Percentiles rank a stretch among this genome's conserved stretches.
Evolutionary conservation across 768 basidiomycete genomes (phyloP).

Genomic region (Strobilomyces dryophilus): DNA sequence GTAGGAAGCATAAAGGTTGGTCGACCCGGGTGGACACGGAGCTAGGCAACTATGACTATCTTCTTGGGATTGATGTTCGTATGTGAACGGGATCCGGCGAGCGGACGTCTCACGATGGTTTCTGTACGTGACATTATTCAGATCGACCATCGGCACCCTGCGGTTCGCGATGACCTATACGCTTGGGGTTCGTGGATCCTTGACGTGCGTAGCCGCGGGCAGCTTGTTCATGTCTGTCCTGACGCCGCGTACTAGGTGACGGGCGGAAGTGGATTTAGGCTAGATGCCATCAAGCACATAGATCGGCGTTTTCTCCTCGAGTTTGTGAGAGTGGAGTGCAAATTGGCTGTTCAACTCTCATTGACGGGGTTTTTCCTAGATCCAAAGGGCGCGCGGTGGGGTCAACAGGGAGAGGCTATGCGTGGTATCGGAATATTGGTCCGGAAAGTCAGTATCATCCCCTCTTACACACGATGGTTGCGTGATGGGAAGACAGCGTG

Average conservation of each 20-base stretch:
- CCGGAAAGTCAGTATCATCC: slow-evolving; percentile 47
- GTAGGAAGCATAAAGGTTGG: slow-evolving; percentile 71
- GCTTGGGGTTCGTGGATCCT: slow-evolving; percentile 81
- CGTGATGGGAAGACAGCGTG: slow-evolving; percentile 32
- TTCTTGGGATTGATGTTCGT: slow-evolving; percentile 70
- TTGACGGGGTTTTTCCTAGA: slow-evolving; percentile 31
- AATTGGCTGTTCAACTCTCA: not conserved
- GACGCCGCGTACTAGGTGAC: slow-evolving; percentile 47
- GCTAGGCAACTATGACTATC: slow-evolving; percentile 84
- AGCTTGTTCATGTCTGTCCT: not conserved
- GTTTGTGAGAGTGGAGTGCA: slow-evolving; percentile 47
- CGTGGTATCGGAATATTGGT: slow-evolving; percentile 80
- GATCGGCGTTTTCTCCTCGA: slow-evolving; percentile 64
- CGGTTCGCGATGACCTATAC: slow-evolving; percentile 67
- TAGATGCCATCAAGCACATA: slow-evolving; percentile 92
- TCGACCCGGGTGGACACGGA: slow-evolving; percentile 76
- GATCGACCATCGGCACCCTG: slow-evolving; percentile 85
- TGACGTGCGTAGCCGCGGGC: slow-evolving; percentile 32
- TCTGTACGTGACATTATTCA: slow-evolving; percentile 26
- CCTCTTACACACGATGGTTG: not conserved
- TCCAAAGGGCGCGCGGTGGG: slow-evolving; percentile 46
- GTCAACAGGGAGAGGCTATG: slow-evolving; percentile 53
- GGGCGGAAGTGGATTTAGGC: slow-evolving; percentile 68
- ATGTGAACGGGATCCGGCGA: not conserved
- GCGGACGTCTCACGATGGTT: slow-evolving; percentile 2